Percentiles rank a stretch among this genome's conserved stretches.
Conservation (phyloP, 2,329 filamentous ascomycete genomes). For the Scedosporium boydii region DNA sequence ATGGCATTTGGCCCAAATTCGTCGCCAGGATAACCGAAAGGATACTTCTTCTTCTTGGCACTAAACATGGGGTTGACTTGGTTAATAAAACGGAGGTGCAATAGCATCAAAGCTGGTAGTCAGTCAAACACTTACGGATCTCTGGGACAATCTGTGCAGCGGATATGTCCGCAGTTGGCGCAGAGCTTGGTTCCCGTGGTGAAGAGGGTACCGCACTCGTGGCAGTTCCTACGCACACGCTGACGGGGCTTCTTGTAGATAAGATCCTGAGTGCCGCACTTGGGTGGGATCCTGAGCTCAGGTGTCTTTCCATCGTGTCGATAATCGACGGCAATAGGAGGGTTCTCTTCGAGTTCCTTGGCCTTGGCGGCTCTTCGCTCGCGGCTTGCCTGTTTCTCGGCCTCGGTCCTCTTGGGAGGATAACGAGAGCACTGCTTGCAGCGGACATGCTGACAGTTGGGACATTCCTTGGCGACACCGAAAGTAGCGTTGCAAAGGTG, state of each 20-base stretch:
- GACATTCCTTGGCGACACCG: slow-evolving; percentile 62
- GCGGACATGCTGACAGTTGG: slow-evolving; percentile 66
- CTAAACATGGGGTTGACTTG: slow-evolving; percentile 23
- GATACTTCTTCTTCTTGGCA: slow-evolving; percentile 59
- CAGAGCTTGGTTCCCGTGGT: slow-evolving; percentile 51
- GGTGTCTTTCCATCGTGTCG: slow-evolving; percentile 36
- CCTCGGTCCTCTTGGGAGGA: slow-evolving; percentile 55
- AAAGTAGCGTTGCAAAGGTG: slow-evolving; percentile 73
- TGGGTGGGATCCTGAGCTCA: slow-evolving; percentile 53
- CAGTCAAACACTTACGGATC: slow-evolving; percentile 54
- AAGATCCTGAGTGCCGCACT: slow-evolving; percentile 59
- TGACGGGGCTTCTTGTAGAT: slow-evolving; percentile 64
- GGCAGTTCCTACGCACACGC: slow-evolving; percentile 66
- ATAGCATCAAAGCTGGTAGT: not conserved
- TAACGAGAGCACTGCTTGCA: slow-evolving; percentile 74
- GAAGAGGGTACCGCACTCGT: slow-evolving; percentile 61
- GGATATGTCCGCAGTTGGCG: slow-evolving; percentile 56
- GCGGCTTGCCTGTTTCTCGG: slow-evolving; percentile 42
- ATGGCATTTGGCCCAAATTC: slow-evolving; percentile 41
- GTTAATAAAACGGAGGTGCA: not conserved
- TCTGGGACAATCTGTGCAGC: slow-evolving; percentile 73
- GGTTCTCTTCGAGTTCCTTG: slow-evolving; percentile 49
- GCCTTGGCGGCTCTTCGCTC: slow-evolving; percentile 37
- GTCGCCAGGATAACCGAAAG: slow-evolving; percentile 61
- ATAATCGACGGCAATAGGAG: slow-evolving; percentile 27